Evolutionary conservation across 306 rosid species (phyloP).

Genomic region (Pterocarpus santalinus): DNA sequence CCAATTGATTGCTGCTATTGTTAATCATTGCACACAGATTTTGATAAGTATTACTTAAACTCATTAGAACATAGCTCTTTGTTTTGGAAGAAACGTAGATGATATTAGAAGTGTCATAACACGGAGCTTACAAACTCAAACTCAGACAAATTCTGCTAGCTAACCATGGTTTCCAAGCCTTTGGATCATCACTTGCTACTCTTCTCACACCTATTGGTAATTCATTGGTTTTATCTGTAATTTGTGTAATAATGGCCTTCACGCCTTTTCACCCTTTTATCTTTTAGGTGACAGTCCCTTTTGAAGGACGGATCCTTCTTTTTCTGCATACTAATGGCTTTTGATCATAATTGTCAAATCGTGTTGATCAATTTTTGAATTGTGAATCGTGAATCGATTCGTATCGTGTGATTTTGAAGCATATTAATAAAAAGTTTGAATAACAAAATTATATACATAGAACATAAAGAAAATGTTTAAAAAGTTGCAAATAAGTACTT

Average conservation of each 20-base stretch:
- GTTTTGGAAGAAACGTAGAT: constrained; percentile 2
- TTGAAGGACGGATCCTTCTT: not conserved
- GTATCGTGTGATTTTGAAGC: too few species aligned
- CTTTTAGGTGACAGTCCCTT: not conserved
- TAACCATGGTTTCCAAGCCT: not conserved
- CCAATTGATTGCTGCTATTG: constrained; percentile 41
- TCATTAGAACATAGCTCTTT: constrained; percentile 16
- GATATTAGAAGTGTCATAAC: not conserved
- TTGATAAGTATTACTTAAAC: constrained; percentile 12
- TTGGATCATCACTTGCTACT: not conserved
- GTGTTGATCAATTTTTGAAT: too few species aligned
- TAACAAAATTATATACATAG: too few species aligned
- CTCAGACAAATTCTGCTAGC: not conserved
- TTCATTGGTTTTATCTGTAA: not conserved
- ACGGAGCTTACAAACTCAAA: not conserved
- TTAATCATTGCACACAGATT: constrained; percentile 4
- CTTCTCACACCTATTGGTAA: not conserved
- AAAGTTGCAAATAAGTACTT: too few species aligned
- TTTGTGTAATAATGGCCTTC: constrained; percentile 21
- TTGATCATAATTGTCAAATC: not conserved
- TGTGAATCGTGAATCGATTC: too few species aligned
- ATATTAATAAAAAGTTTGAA: too few species aligned
- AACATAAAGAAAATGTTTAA: too few species aligned
- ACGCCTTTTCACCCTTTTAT: not conserved
- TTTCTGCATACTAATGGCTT: not conserved